Evolutionary conservation across 176 grass and related monocot species (phyloP).

Genomic region (Oropetium thomaeum): DNA sequence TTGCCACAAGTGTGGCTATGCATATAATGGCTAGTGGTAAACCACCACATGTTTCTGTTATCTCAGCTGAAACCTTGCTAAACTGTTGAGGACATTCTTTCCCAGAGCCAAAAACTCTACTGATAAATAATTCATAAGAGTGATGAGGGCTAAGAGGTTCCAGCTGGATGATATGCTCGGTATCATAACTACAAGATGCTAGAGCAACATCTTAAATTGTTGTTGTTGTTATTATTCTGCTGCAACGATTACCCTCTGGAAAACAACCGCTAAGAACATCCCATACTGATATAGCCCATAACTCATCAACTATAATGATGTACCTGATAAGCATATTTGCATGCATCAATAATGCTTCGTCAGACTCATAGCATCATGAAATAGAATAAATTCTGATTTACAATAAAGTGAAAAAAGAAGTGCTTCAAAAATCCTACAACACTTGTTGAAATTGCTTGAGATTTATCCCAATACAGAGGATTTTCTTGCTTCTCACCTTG

Average conservation of each 20-base stretch:
- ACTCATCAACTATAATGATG: background rate
- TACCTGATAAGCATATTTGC: background rate
- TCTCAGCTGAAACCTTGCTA: background rate
- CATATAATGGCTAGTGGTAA: slow-evolving; percentile 13
- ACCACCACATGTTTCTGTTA: slow-evolving; percentile 7
- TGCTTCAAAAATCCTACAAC: too few species aligned
- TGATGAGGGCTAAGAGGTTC: background rate
- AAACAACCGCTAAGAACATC: background rate
- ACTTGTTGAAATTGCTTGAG: too few species aligned
- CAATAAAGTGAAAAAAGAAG: too few species aligned
- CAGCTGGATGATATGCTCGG: background rate
- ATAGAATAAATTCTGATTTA: background rate
- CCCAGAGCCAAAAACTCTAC: background rate
- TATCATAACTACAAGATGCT: background rate
- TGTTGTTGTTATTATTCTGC: slow-evolving; percentile 15
- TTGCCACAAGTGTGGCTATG: background rate
- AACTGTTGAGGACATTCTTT: background rate
- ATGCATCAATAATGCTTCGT: background rate
- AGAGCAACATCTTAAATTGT: background rate
- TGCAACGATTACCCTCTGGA: background rate
- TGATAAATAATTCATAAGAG: background rate
- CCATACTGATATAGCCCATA: slow-evolving; percentile 3
- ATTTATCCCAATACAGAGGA: too few species aligned
- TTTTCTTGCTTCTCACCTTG: too few species aligned
- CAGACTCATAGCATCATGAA: background rate